Evolutionary conservation across 2,329 filamentous ascomycete species (phyloP).

Genomic region (Ophiostoma australiae): DNA sequence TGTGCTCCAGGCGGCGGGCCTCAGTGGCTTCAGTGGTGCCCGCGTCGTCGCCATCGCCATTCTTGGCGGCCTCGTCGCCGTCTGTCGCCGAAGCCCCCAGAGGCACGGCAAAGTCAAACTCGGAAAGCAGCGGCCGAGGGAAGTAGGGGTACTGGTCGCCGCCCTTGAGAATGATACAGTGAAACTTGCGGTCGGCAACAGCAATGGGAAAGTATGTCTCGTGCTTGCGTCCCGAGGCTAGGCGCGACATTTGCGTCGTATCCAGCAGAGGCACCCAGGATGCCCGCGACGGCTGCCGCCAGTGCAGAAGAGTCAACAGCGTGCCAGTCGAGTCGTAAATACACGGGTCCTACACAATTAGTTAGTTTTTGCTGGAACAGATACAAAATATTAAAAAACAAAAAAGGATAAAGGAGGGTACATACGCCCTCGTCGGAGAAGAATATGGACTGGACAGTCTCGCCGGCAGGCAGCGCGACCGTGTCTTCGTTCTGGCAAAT

Average conservation of each 20-base stretch:
- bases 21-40: slow-evolving; percentile 42
- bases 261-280: slow-evolving; percentile 90
- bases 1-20: slow-evolving; percentile 66
- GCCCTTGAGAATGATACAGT: slow-evolving; percentile 98
- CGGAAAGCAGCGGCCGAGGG: slow-evolving; percentile 79
- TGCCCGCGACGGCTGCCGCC: slow-evolving; percentile 79
- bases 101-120: slow-evolving; percentile 89
- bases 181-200: slow-evolving; percentile 84
- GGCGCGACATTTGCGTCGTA: slow-evolving; percentile 74
- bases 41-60: slow-evolving; percentile 30
- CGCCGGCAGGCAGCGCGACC: slow-evolving; percentile 72
- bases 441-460: slow-evolving; percentile 74
- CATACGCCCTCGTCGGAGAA: slow-evolving; percentile 73
- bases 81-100: slow-evolving; percentile 43
- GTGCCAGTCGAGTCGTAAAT: slow-evolving; percentile 94
- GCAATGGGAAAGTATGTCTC: slow-evolving; percentile 95
- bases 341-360: slow-evolving; percentile 65
- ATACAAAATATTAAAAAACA: background rate
- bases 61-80: slow-evolving; percentile 34
- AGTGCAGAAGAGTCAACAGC: slow-evolving; percentile 81
- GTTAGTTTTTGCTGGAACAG: background rate
- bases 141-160: slow-evolving; percentile 91
- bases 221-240: slow-evolving; percentile 77
- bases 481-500: slow-evolving; percentile 93
- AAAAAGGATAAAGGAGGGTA: background rate